phyloP scores from a whole-genome alignment of 176 grass and related monocot species.

The Cocos nucifera region DNA sequence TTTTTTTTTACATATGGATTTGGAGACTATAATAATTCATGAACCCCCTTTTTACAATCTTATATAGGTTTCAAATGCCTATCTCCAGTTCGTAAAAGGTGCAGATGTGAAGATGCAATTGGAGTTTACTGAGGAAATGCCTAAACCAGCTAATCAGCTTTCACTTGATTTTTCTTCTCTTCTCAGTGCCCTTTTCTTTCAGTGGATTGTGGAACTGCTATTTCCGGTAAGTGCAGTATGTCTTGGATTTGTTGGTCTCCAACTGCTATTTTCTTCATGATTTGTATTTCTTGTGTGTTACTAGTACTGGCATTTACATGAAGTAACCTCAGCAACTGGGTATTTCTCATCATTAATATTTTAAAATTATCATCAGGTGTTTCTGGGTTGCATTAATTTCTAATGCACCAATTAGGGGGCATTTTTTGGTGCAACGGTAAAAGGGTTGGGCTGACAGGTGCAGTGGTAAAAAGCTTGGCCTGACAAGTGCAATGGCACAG shows the following conservation, averaged over 20 bases:
- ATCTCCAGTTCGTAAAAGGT: constrained; percentile 19
- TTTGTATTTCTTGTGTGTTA: no score
- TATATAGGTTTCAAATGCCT: constrained; percentile 43
- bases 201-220: constrained; percentile 48
- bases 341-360: no score
- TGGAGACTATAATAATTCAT: neutral
- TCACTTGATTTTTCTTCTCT: constrained; percentile 37
- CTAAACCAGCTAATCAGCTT: constrained; percentile 30
- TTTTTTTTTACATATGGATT: no score
- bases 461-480: no score
- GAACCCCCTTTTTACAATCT: neutral
- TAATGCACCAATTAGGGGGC: no score
- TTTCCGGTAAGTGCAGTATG: constrained; percentile 37
- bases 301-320: no score
- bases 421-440: no score
- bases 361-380: neutral
- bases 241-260: no score
- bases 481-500: no score
- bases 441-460: no score
- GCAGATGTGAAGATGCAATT: constrained; percentile 22
- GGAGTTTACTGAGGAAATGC: constrained; percentile 53
- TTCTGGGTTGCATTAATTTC: neutral
- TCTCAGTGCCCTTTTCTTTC: constrained; percentile 38
- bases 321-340: no score
- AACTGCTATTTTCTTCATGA: no score